These are phyloP conservation scores for Malassezia globosa DNA, from an alignment of 1,284 basidiomycete genomes.

Conservation along the genomic window DNA sequence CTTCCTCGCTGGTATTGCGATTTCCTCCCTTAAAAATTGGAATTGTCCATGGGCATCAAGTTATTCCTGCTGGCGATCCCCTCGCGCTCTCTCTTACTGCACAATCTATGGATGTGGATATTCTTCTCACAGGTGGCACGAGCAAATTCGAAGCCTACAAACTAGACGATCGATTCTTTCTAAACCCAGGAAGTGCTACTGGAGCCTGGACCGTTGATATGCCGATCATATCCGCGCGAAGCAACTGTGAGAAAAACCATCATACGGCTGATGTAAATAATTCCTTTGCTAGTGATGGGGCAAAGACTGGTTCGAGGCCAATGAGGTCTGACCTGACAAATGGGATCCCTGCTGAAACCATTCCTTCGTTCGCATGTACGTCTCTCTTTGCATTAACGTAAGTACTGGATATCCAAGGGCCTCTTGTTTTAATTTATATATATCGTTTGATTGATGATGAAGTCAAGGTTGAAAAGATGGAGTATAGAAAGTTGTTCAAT, in stretches of 20 bases:
- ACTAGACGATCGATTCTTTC: constrained; percentile 79
- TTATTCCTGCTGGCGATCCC: constrained; percentile 78
- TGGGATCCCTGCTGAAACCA: background rate
- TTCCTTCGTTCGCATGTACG: constrained; percentile 14
- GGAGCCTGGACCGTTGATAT: constrained; percentile 66
- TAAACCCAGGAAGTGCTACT: constrained; percentile 89
- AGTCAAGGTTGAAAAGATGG: constrained; percentile 46
- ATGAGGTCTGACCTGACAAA: too few species aligned
- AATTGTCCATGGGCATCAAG: constrained; percentile 86
- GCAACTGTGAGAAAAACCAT: too few species aligned
- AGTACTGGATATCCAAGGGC: constrained; percentile 45
- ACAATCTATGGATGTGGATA: constrained; percentile 87
- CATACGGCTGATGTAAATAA: too few species aligned
- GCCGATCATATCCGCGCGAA: constrained; percentile 45
- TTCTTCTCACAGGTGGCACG: constrained; percentile 83
- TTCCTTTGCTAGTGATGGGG: too few species aligned
- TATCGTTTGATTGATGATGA: constrained; percentile 45
- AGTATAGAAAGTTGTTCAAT: constrained; percentile 26
- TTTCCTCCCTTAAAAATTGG: constrained; percentile 86
- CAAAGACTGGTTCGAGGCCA: too few species aligned
- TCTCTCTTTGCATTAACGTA: background rate
- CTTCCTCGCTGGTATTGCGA: constrained; percentile 67
- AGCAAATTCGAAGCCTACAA: constrained; percentile 94
- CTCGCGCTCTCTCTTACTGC: constrained; percentile 78
- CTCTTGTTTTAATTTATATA: constrained; percentile 42